Evolutionary conservation across 2,329 filamentous ascomycete species (phyloP), one percentile per base, ranked within the genome.

Genomic region (Sclerotinia nivalis): DNA sequence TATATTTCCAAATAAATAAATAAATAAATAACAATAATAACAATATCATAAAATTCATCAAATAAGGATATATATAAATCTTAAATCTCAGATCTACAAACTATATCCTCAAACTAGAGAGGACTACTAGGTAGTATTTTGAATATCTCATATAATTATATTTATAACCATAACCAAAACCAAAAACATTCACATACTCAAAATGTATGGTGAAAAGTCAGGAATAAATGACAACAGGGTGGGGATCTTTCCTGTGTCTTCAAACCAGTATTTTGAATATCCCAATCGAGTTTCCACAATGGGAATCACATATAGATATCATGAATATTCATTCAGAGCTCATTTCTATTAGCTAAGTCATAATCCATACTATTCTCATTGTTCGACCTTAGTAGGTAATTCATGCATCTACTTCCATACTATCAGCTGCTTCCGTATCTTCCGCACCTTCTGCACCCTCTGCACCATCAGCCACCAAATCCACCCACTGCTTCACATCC

Each of bases 401-500:
- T 64, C 2, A 79, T 22, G 74, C 73, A 72, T 84, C 83, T 66
- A 84, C 82, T 75, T 84, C 82, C 83, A 84, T 84, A 45, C 75
- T 78, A 73, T 84, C 83, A 20, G 31, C 52, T 20, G 25, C 77
- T 80, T 67, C 54, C 2, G 60, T 31, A 49, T 49, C 45, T 10
- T 47, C 60, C 34, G 47, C 28, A 10, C 28, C 28, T 74, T 81
- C 80, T 75, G 78, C 76, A 74, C 80, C 81, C 83, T 87, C 83
- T 80, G 80, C 80, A 68, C 88, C 87, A 71, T 87, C 87, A 28
- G 83, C 82, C 55, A 89, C 84, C 76, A 89, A 88, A 81, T 97
- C 93, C 80, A 98, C 87, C 88, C 94, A 94, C 74, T 89, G 89
- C 80, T 90, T 89, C 72, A 97, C 89, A 74, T 96, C 92, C 79